These are phyloP conservation scores for Neoboletus brunneissimus DNA, from an alignment of 768 basidiomycete genomes.

Conservation along the genomic window DNA sequence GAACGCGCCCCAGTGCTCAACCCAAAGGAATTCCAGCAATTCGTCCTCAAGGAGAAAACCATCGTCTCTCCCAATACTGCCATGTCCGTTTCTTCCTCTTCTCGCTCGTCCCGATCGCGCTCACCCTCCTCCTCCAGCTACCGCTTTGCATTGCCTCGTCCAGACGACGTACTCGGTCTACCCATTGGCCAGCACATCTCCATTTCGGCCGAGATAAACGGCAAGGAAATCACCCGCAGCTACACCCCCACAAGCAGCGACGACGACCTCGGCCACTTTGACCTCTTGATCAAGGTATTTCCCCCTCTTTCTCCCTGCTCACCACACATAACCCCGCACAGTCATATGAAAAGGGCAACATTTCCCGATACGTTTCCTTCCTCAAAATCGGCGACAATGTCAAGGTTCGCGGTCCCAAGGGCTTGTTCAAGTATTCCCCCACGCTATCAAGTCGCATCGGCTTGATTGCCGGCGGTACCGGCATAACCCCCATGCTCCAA, in stretches of 20 bases:
- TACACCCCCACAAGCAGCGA: conserved; percentile 97
- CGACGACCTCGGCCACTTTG: conserved; percentile 90
- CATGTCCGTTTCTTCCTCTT: conserved; percentile 52
- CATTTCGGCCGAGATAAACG: conserved; percentile 84
- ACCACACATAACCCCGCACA: conserved; percentile 27
- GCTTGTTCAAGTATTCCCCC: conserved; percentile 83
- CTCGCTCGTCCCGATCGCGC: not conserved
- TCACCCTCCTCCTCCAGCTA: conserved; percentile 52
- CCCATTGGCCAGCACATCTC: conserved; percentile 97
- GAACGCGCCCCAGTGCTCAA: conserved; percentile 71
- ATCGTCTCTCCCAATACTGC: conserved; percentile 94
- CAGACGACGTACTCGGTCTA: conserved; percentile 80
- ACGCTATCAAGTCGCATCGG: conserved; percentile 74
- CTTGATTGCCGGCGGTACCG: conserved; percentile 99
- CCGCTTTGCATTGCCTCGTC: conserved; percentile 80
- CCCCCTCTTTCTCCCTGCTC: not conserved
- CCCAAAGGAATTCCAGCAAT: conserved; percentile 76
- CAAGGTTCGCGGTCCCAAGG: conserved; percentile 94
- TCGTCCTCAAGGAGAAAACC: conserved; percentile 77
- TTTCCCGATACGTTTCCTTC: conserved; percentile 79
- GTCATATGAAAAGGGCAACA: conserved; percentile 97
- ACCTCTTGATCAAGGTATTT: conserved; percentile 91
- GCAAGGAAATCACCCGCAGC: conserved; percentile 85
- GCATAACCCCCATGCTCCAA: conserved; percentile 99
- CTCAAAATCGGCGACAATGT: conserved; percentile 87